Percentiles rank a stretch among this genome's conserved stretches.
phyloP scores from a whole-genome alignment of 225 moss, liverwort and hornwort species.

The Bryoerythrophyllum caledonicum region DNA sequence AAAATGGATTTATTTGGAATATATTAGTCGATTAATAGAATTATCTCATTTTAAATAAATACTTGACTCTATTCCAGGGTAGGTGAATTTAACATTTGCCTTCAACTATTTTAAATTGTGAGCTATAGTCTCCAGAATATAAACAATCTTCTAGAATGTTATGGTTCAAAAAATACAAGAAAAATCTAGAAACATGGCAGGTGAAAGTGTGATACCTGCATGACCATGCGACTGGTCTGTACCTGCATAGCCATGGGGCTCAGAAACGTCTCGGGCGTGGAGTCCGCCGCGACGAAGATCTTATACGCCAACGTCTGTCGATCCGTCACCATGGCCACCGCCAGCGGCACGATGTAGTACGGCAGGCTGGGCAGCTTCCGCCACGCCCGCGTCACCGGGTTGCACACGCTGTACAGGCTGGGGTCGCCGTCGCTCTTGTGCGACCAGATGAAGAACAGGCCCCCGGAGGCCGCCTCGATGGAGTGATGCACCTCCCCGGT shows the following conservation, averaged over 20 bases:
- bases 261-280: conserved; percentile 44
- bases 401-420: conserved; percentile 54
- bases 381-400: conserved; percentile 50
- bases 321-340: conserved; percentile 53
- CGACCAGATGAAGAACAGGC: conserved; percentile 56
- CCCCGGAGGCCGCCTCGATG: conserved; percentile 48
- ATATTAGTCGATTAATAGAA: too few relatives aligned
- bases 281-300: conserved; percentile 60
- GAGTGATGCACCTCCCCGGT: conserved; percentile 51
- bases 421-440: conserved; percentile 57
- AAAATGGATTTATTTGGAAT: too few relatives aligned
- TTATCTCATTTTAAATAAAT: too few relatives aligned
- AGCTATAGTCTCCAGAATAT: too few relatives aligned
- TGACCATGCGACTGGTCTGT: conserved; percentile 47
- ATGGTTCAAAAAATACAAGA: too few relatives aligned
- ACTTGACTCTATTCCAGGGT: too few relatives aligned
- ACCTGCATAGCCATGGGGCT: conserved; percentile 66
- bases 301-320: conserved; percentile 37
- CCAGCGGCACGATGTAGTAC: conserved; percentile 48
- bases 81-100: too few relatives aligned
- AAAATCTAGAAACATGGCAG: not conserved
- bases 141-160: too few relatives aligned
- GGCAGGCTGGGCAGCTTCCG: conserved; percentile 53
- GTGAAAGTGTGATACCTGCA: conserved; percentile 37
- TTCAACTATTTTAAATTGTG: too few relatives aligned